Percentiles rank a stretch among this genome's conserved stretches.
phyloP scores from a whole-genome alignment of 306 rosid genomes.

The Ammopiptanthus mongolicus region DNA sequence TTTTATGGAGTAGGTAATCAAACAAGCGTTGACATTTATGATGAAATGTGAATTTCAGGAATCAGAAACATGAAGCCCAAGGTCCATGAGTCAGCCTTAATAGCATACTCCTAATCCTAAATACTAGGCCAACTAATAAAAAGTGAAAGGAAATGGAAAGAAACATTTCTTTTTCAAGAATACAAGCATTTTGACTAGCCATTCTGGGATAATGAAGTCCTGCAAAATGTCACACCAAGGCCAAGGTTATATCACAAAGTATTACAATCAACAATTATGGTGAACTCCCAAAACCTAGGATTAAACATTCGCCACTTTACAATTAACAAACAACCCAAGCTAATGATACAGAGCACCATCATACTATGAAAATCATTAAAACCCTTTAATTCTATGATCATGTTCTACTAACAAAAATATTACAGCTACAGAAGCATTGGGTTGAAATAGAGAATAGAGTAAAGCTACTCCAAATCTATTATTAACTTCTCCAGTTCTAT shows the following conservation, averaged over 20 bases:
- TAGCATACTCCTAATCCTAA: background rate
- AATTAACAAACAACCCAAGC: background rate
- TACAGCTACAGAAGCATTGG: background rate
- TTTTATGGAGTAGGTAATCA: background rate
- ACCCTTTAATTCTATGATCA: conserved; percentile 11
- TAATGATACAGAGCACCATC: background rate
- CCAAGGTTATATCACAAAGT: background rate
- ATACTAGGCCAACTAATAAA: conserved; percentile 3
- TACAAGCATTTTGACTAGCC: background rate
- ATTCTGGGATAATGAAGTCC: conserved; percentile 8
- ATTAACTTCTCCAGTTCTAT: conserved; percentile 18
- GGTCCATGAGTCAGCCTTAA: background rate
- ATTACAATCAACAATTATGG: background rate
- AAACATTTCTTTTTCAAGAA: background rate
- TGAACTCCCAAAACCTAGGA: background rate
- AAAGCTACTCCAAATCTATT: conserved; percentile 19
- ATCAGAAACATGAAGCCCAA: conserved; percentile 14
- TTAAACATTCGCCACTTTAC: background rate
- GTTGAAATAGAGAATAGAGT: background rate
- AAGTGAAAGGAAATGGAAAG: background rate
- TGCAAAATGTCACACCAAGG: background rate
- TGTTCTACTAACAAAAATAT: background rate
- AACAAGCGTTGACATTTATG: background rate
- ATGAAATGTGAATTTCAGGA: background rate
- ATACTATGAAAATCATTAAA: background rate